Evolutionary conservation across 306 rosid genomes (phyloP), one percentile per base, ranked within the genome.

Genomic region (Oxytropis ochrocephala): DNA sequence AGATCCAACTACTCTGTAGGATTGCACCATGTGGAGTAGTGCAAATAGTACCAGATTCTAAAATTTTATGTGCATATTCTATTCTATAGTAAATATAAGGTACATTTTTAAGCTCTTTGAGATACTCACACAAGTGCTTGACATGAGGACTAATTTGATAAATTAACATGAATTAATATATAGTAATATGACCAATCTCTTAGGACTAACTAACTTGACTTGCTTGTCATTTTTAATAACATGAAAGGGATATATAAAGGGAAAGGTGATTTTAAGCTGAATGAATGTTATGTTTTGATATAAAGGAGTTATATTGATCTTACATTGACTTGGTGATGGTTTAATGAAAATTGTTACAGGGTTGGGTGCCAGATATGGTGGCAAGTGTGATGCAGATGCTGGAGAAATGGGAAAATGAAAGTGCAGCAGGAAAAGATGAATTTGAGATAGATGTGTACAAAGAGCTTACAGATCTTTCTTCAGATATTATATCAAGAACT

Each of bases 341-440:
- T 30, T 29, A 3, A 21, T 72, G 42, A 53, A 52, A 71, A 41
- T 7, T 12, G 33, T 41, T 69, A 53, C 72, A 89, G 90, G 83
- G 81, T 33, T 92, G 92, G 95, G 96, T 87, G 66, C 91, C 95
- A 13, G 82, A 84, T 27, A 84, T 92, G 11, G 95, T 75, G 75
- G 81, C n/a, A 4, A 84, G 90, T 64, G 83, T 73, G 0, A 60
- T 46, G 49, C 83, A 83, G 49, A 84, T 73, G 84, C 4, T 89
- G 44, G 81, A 80, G 74, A 82, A 72, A 46, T 91, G 91, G 96
- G 91, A 85, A 43, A 77, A 46, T 3, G 56, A 66, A 53, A 74
- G 86, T 48, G 88, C 73, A 48, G 87, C 73, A 63, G 87, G 54
- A 60, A 77, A 51, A 62, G 88, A 82, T 27, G 94, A 87, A 70